A percentile compares a stretch with the other conserved stretches of the same genome.
phyloP scores from a whole-genome alignment of 805 yeast genomes.

The Lipomyces orientalis region DNA sequence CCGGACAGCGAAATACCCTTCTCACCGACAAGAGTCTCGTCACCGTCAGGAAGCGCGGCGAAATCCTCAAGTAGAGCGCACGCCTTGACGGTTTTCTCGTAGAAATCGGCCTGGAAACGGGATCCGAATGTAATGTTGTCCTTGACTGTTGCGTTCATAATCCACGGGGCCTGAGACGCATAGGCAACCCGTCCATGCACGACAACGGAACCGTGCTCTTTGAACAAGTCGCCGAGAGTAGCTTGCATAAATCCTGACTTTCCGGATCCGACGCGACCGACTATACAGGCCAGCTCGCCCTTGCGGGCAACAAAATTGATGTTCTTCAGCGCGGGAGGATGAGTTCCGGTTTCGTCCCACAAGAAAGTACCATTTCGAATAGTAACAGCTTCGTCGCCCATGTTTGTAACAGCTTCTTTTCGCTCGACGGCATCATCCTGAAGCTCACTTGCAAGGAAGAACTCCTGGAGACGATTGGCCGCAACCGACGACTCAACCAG shows the following conservation, averaged over 20 bases:
- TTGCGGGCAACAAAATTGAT: constrained; percentile 68
- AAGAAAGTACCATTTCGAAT: constrained; percentile 48
- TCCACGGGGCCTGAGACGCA: constrained; percentile 95
- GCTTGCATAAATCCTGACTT: constrained; percentile 83
- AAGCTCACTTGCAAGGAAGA: constrained; percentile 72
- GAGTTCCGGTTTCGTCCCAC: constrained; percentile 77
- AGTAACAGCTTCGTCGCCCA: constrained; percentile 65
- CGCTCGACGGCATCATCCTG: constrained; percentile 77
- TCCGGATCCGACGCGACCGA: constrained; percentile 91
- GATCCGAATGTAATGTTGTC: constrained; percentile 93
- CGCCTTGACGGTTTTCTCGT: constrained; percentile 78
- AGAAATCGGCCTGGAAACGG: constrained; percentile 78
- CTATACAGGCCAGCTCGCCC: constrained; percentile 82
- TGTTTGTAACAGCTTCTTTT: constrained; percentile 62
- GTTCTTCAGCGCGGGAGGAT: constrained; percentile 68
- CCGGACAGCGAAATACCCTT: constrained; percentile 96
- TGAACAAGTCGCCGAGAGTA: constrained; percentile 80
- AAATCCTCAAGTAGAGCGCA: constrained; percentile 87
- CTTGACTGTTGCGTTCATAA: constrained; percentile 89
- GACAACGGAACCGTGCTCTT: constrained; percentile 71
- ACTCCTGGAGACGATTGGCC: constrained; percentile 65
- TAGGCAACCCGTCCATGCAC: constrained; percentile 84
- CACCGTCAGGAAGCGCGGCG: constrained; percentile 83
- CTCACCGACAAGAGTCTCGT: constrained; percentile 92
- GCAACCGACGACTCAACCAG: constrained; percentile 81